phyloP scores from a whole-genome alignment of 306 rosid species.

The Parietaria judaica region DNA sequence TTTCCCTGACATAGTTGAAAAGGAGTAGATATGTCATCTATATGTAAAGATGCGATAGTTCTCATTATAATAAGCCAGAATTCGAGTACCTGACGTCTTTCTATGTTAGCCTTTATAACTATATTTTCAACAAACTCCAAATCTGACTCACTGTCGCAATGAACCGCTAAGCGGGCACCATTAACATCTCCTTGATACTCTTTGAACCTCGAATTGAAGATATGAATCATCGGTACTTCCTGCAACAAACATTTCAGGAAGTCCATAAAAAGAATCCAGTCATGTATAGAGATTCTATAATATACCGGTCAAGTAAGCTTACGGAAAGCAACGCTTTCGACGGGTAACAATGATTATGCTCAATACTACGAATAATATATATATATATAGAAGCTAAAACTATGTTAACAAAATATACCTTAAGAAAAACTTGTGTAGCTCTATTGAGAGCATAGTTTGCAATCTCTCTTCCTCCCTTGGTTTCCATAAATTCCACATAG shows the following conservation, averaged over 20 bases:
- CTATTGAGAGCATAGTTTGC: conserved; percentile 75
- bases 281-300: conserved; percentile 42
- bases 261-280: conserved; percentile 35
- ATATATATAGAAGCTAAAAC: not conserved
- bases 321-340: conserved; percentile 2
- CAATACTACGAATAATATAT: not conserved
- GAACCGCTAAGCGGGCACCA: conserved; percentile 65
- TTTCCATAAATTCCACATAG: conserved; percentile 75
- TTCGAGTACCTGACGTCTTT: conserved; percentile 66
- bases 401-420: conserved; percentile 31
- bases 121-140: conserved; percentile 55
- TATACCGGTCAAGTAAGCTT: conserved; percentile 26
- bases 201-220: conserved; percentile 79
- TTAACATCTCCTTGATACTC: conserved; percentile 68
- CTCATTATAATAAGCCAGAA: conserved; percentile 15
- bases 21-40: conserved; percentile 19
- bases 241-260: conserved; percentile 54
- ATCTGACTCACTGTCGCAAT: conserved; percentile 43
- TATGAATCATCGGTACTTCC: conserved; percentile 68
- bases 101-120: conserved; percentile 75
- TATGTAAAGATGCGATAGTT: conserved; percentile 13
- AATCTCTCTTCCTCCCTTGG: conserved; percentile 90
- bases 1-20: conserved; percentile 56
- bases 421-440: conserved; percentile 63
- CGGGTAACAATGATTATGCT: not conserved